Evolutionary conservation across 768 basidiomycete species (phyloP).

Genomic region (Chalciporus pseudorubinellus): DNA sequence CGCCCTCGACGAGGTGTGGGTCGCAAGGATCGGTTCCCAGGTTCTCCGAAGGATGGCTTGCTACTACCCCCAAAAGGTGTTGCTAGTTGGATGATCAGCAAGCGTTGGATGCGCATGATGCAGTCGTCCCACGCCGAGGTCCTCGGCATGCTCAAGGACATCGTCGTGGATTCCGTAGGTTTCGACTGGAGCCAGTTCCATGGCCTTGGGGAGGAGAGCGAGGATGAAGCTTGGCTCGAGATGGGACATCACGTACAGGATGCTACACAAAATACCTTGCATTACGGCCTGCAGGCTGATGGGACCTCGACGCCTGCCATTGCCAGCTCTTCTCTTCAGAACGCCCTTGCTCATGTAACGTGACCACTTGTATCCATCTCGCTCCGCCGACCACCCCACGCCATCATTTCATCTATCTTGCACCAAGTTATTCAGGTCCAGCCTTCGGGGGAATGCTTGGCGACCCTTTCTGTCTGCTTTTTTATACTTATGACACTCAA

Average conservation of each 20-base stretch:
- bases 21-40: slow-evolving; percentile 51
- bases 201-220: slow-evolving; percentile 58
- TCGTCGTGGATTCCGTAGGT: slow-evolving; percentile 45
- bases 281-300: slow-evolving; percentile 10
- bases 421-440: neutral
- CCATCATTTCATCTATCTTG: neutral
- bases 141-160: slow-evolving; percentile 37
- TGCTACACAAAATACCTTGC: slow-evolving; percentile 7
- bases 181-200: slow-evolving; percentile 51
- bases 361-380: neutral
- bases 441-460: neutral
- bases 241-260: slow-evolving; percentile 5
- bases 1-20: slow-evolving; percentile 59
- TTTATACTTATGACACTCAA: neutral
- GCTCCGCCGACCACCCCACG: neutral
- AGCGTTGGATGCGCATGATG: slow-evolving; percentile 52
- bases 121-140: slow-evolving; percentile 48
- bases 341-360: slow-evolving; percentile 8
- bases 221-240: slow-evolving; percentile 31
- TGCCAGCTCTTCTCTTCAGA: slow-evolving; percentile 10
- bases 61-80: slow-evolving; percentile 62
- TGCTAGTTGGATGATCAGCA: slow-evolving; percentile 75
- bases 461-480: neutral
- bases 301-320: slow-evolving; percentile 1
- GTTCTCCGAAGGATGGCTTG: slow-evolving; percentile 55